Percentiles rank a stretch among this genome's conserved stretches.
Conservation (phyloP, 768 basidiomycete species). For the Kwoniella pini region DNA sequence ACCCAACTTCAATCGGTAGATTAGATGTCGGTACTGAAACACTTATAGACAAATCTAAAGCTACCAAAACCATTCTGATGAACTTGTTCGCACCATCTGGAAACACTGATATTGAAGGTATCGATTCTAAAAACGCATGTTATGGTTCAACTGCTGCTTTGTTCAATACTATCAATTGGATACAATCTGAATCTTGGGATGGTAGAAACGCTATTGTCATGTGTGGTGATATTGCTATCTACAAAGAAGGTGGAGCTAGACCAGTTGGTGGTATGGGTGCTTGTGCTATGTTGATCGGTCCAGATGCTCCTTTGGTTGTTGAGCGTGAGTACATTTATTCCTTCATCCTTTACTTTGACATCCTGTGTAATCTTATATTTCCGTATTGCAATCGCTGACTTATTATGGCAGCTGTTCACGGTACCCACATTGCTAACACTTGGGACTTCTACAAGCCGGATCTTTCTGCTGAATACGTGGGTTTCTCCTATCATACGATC, state of each 20-base stretch:
- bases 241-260: constrained; percentile 90
- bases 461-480: constrained; percentile 59
- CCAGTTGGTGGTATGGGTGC: constrained; percentile 98
- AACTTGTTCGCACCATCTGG: constrained; percentile 90
- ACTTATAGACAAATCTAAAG: constrained; percentile 99
- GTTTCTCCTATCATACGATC: too few relatives aligned
- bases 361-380: too few relatives aligned
- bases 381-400: too few relatives aligned
- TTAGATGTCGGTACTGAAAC: constrained; percentile 99
- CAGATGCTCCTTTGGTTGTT: constrained; percentile 88
- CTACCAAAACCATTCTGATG: constrained; percentile 97
- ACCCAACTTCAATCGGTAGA: constrained; percentile 93
- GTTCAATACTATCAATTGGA: constrained; percentile 98
- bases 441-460: constrained; percentile 99
- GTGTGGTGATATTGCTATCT: constrained; percentile 94
- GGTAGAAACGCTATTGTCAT: constrained; percentile 97
- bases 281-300: constrained; percentile 90
- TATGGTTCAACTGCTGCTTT: constrained; percentile 98
- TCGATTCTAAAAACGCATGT: constrained; percentile 99
- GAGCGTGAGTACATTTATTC: constrained; percentile 70
- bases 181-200: constrained; percentile 94
- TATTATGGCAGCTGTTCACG: constrained; percentile 98
- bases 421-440: constrained; percentile 94
- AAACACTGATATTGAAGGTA: constrained; percentile 96
- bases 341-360: constrained; percentile 15